A percentile compares a stretch with the other conserved stretches of the same genome.
Conservation (phyloP, 2,329 filamentous ascomycete species). For the Pseudogymnoascus sp. region DNA sequence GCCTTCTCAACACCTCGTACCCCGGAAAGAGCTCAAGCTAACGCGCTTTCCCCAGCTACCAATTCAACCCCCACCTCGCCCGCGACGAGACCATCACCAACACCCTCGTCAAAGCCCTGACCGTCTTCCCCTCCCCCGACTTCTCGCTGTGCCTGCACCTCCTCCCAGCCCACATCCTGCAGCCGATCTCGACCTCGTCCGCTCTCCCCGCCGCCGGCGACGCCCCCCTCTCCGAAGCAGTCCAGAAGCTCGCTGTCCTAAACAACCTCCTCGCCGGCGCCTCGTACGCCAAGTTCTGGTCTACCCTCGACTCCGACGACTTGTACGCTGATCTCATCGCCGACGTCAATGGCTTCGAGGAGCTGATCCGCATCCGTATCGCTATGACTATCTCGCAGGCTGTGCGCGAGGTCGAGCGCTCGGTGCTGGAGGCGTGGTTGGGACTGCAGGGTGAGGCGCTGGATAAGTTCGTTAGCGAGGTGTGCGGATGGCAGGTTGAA, state of each 20-base stretch:
- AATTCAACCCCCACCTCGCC: constrained; percentile 97
- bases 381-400: constrained; percentile 78
- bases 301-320: constrained; percentile 84
- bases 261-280: constrained; percentile 79
- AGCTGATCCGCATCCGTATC: constrained; percentile 83
- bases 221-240: constrained; percentile 71
- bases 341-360: constrained; percentile 92
- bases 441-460: constrained; percentile 62
- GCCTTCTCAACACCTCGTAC: constrained; percentile 13
- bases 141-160: constrained; percentile 93
- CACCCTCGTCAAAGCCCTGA: constrained; percentile 95
- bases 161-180: constrained; percentile 75
- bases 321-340: constrained; percentile 92
- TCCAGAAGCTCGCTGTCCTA: constrained; percentile 60
- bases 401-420: constrained; percentile 64
- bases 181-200: constrained; percentile 44
- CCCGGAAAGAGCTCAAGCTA: neutral
- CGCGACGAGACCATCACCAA: constrained; percentile 98
- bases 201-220: constrained; percentile 52
- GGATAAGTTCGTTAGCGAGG: constrained; percentile 73
- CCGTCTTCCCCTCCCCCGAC: constrained; percentile 91
- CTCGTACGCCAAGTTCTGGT: constrained; percentile 90
- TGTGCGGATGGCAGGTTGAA: constrained; percentile 77
- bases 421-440: constrained; percentile 67
- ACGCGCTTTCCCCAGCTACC: constrained; percentile 59